A percentile compares a stretch with the other conserved stretches of the same genome.
Evolutionary conservation across 805 yeast species (phyloP).

Genomic region (Starmerella tilneyi): DNA sequence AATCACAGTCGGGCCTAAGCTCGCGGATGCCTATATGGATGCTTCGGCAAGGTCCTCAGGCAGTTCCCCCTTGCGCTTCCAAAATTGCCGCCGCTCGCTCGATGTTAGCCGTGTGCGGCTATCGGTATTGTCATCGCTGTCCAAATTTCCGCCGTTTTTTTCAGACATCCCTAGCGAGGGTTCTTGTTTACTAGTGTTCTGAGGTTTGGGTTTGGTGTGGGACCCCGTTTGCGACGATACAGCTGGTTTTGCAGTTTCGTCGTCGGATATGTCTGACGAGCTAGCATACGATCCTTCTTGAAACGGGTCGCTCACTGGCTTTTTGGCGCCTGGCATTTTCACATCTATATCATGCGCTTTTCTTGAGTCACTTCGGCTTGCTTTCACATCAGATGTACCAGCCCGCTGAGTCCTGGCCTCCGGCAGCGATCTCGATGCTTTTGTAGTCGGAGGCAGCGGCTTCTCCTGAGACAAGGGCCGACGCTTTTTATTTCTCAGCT

Average conservation of each 20-base stretch:
- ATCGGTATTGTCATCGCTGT: slow-evolving; percentile 16
- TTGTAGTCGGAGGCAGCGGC: too few species aligned
- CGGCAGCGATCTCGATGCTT: too few species aligned
- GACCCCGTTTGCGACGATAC: neutral
- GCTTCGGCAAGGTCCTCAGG: slow-evolving; percentile 1
- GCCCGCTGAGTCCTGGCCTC: too few species aligned
- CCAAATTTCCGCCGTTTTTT: neutral
- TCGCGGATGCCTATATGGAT: neutral
- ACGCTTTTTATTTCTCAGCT: neutral
- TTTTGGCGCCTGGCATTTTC: too few species aligned
- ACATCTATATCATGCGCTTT: too few species aligned
- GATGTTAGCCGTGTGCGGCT: slow-evolving; percentile 20
- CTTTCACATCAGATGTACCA: too few species aligned
- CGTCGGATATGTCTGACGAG: slow-evolving; percentile 6
- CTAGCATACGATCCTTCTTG: neutral
- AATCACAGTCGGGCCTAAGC: too few species aligned
- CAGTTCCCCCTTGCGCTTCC: slow-evolving; percentile 17
- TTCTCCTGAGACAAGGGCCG: too few species aligned
- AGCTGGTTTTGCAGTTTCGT: neutral
- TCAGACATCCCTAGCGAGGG: too few species aligned
- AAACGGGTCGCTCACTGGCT: neutral
- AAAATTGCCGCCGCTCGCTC: slow-evolving; percentile 18
- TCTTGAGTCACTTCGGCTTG: too few species aligned
- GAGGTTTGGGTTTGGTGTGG: neutral
- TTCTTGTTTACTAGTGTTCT: neutral